Percentiles rank a stretch among this genome's conserved stretches.
phyloP scores from a whole-genome alignment of 2,329 filamentous ascomycete species.

The Zasmidium cellare region DNA sequence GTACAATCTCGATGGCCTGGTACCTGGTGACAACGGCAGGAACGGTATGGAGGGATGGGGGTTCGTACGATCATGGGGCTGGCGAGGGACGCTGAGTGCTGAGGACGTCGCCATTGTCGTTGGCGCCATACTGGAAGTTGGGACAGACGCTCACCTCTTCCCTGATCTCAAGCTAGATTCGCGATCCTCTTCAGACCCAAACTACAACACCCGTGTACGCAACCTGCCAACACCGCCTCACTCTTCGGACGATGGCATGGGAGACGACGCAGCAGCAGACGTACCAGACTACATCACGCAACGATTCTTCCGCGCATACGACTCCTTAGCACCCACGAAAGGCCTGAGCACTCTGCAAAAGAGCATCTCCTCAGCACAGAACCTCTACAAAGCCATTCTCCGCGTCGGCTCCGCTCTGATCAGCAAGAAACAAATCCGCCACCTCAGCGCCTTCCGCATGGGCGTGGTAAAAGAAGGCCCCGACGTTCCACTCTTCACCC shows the following conservation, averaged over 20 bases:
- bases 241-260: constrained; percentile 31
- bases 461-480: constrained; percentile 94
- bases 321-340: constrained; percentile 51
- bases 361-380: constrained; percentile 79
- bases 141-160: constrained; percentile 39
- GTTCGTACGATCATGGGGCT: constrained; percentile 96
- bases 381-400: constrained; percentile 88
- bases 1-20: constrained; percentile 91
- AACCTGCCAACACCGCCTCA: constrained; percentile 35
- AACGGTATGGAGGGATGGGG: constrained; percentile 90
- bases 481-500: constrained; percentile 86
- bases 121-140: constrained; percentile 89
- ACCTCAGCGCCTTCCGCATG: constrained; percentile 89
- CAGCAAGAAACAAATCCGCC: constrained; percentile 90
- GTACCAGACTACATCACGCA: constrained; percentile 48
- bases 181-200: constrained; percentile 18
- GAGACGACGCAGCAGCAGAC: constrained; percentile 26
- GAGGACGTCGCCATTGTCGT: constrained; percentile 93
- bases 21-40: constrained; percentile 68
- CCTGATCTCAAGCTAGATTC: constrained; percentile 19
- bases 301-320: constrained; percentile 61
- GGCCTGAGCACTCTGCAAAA: constrained; percentile 73
- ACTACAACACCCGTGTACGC: constrained; percentile 30
- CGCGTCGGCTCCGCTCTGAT: constrained; percentile 88
- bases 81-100: constrained; percentile 89